Conservation (phyloP, 768 basidiomycete genomes). For the Tylopilus rubrobrunneus region DNA sequence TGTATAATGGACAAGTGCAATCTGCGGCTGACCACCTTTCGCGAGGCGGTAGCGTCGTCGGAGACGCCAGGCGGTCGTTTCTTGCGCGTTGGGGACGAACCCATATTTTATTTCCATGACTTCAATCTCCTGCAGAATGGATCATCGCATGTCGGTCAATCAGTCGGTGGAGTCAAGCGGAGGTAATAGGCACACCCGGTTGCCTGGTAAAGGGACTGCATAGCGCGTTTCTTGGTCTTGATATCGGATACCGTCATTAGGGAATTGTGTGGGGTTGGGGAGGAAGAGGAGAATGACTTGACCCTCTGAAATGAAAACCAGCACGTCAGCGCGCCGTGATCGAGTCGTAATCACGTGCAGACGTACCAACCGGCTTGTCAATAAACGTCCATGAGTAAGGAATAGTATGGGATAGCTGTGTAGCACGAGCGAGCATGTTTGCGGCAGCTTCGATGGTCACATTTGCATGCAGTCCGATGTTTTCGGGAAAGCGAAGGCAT, state of each 20-base stretch:
- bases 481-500: conserved; percentile 70
- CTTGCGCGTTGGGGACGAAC: conserved; percentile 64
- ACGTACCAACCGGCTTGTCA: conserved; percentile 70
- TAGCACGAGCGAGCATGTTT: conserved; percentile 58
- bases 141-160: neutral
- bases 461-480: conserved; percentile 51
- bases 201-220: conserved; percentile 42
- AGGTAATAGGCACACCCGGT: conserved; percentile 47
- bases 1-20: conserved; percentile 75
- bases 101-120: conserved; percentile 70
- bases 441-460: conserved; percentile 56
- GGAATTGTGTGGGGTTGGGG: conserved; percentile 55
- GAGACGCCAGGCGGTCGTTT: conserved; percentile 60
- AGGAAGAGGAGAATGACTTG: conserved; percentile 65
- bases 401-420: conserved; percentile 47
- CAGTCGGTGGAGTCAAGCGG: neutral
- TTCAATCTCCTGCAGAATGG: conserved; percentile 62
- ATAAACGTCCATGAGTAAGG: conserved; percentile 75
- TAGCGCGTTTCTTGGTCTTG: conserved; percentile 68
- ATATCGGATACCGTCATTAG: conserved; percentile 74
- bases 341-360: neutral
- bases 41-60: conserved; percentile 68
- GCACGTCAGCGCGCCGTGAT: neutral
- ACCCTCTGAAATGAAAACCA: conserved; percentile 45
- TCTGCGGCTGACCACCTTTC: conserved; percentile 69